These are phyloP conservation scores for Podospora pseudocomata DNA, from an alignment of 495 filamentous ascomycete species.

Conservation along the genomic window DNA sequence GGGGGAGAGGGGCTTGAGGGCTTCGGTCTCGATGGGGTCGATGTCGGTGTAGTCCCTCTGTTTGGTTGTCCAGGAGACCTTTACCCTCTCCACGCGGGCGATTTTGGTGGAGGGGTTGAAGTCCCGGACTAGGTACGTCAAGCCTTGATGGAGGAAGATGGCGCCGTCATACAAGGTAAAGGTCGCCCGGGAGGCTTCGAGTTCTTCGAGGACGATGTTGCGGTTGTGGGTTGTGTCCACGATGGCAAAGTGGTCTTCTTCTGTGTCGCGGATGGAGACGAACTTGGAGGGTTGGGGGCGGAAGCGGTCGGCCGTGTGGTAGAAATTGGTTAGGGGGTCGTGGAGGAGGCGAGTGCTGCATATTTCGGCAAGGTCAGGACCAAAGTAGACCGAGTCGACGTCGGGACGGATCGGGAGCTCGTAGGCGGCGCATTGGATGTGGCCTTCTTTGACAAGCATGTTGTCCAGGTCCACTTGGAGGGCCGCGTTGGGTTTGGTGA, in stretches of 20 bases:
- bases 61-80: slow-evolving; percentile 91
- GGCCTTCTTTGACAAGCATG: slow-evolving; percentile 85
- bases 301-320: slow-evolving; percentile 85
- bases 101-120: slow-evolving; percentile 74
- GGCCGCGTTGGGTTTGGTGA: slow-evolving; percentile 83
- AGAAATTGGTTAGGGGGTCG: slow-evolving; percentile 69
- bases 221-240: slow-evolving; percentile 79
- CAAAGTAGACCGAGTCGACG: slow-evolving; percentile 77
- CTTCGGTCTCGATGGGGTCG: slow-evolving; percentile 82
- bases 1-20: slow-evolving; percentile 60
- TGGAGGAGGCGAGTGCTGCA: slow-evolving; percentile 69
- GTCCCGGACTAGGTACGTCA: slow-evolving; percentile 86
- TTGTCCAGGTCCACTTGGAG: slow-evolving; percentile 89
- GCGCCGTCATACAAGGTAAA: slow-evolving; percentile 97
- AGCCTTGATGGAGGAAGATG: slow-evolving; percentile 94
- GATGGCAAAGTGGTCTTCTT: slow-evolving; percentile 90
- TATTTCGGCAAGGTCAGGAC: slow-evolving; percentile 66
- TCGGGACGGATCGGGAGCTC: slow-evolving; percentile 84
- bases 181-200: slow-evolving; percentile 92
- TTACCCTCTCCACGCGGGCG: slow-evolving; percentile 68
- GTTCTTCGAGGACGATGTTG: slow-evolving; percentile 86
- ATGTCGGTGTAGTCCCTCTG: slow-evolving; percentile 95
- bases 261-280: slow-evolving; percentile 87
- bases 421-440: slow-evolving; percentile 92
- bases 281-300: slow-evolving; percentile 76